Evolutionary conservation across 2,329 filamentous ascomycete genomes (phyloP), one percentile per base, ranked within the genome.

Genomic region (Colletotrichum sp.): DNA sequence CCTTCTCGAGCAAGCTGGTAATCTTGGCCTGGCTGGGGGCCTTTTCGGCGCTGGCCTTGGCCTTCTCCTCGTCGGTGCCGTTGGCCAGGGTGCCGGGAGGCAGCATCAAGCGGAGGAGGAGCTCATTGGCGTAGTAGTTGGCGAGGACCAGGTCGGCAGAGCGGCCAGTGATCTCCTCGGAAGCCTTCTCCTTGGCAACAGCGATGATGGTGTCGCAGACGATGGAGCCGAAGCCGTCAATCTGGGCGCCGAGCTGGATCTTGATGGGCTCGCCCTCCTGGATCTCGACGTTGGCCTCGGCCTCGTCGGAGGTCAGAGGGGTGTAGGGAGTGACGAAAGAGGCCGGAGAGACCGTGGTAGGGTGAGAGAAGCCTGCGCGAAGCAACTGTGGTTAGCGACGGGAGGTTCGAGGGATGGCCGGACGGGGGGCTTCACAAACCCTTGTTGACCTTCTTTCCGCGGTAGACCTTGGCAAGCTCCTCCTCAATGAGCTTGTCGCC

Each of bases 241-340:
- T 98, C 87, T 99, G 97, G 66, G 97, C 97, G 81, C 97, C 97
- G n/a, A 99, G 92, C 87, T 99, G 97, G 83, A 99, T 97, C 91
- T 99, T 99, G 86, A 98, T 90, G 75, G 94, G 87, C 87, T 99
- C 97, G 76, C 93, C 94, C 66, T 93, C 90, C 87, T 98, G 94
- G 79, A 99, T 90, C 81, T 93, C 92, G 63, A 90, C 89, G 72
- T 90, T 90, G 75, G 96, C 95, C 88, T 99, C 97, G 83, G 93
- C 92, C 83, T 93, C 89, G 81, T 99, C 97, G 77, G 95, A 92
- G 78, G 91, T 92, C 79, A 99, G 89, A 66, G 97, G 97, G 61
- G 97, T 99, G 89, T 98, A 98, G 66, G 97, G 97, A 70, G 97
- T 99, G 84, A 99, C 93, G 86, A 95, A 97, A 77, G 96, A 94